phyloP scores from a whole-genome alignment of 2,329 filamentous ascomycete species.

The Aspergillus fischeri region DNA sequence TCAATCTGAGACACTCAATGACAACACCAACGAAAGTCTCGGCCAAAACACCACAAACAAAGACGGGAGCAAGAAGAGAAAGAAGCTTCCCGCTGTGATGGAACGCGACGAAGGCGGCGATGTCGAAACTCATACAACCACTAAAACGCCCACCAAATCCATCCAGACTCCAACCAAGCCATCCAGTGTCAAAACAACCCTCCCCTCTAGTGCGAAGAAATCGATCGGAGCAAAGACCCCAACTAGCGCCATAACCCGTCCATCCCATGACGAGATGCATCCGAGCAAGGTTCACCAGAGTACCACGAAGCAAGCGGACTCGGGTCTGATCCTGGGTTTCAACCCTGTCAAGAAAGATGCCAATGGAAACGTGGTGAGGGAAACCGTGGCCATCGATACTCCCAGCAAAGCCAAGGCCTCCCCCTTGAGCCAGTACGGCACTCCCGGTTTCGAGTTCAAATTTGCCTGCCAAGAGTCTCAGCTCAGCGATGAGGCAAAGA shows the following conservation, averaged over 20 bases:
- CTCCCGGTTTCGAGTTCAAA: constrained; percentile 45
- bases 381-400: constrained; percentile 30
- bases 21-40: constrained; percentile 8
- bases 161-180: constrained; percentile 22
- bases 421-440: constrained; percentile 34
- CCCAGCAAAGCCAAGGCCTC: constrained; percentile 40
- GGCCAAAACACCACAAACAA: constrained; percentile 1
- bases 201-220: constrained; percentile 20
- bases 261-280: constrained; percentile 80
- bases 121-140: constrained; percentile 23
- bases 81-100: constrained; percentile 41
- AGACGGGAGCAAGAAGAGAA: constrained; percentile 3
- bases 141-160: constrained; percentile 2
- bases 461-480: constrained; percentile 42
- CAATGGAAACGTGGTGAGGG: constrained; percentile 32
- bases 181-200: constrained; percentile 12
- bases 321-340: constrained; percentile 78
- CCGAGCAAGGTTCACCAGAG: constrained; percentile 74
- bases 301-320: constrained; percentile 72
- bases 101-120: constrained; percentile 45
- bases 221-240: constrained; percentile 30
- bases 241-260: constrained; percentile 61
- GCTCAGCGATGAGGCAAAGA: constrained; percentile 49
- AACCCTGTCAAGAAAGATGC: constrained; percentile 59
- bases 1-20: constrained; percentile 14